Evolutionary conservation across 768 basidiomycete species (phyloP), one percentile per base, ranked within the genome.

Genomic region (Plicaturopsis crispa): DNA sequence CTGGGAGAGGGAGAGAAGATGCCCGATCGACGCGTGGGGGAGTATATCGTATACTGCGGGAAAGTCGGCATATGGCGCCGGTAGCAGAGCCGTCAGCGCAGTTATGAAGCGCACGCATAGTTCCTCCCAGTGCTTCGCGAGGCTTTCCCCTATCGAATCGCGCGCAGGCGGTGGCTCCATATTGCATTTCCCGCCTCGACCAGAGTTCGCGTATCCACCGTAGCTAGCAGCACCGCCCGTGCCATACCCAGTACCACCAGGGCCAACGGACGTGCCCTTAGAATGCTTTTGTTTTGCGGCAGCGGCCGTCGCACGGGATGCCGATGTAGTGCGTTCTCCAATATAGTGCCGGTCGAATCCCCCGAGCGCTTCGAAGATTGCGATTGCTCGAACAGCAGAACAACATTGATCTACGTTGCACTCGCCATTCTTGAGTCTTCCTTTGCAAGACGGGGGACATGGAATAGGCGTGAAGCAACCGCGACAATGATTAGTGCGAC

Each of bases 171-270:
- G n/a, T n/a, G n/a, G n/a, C n/a, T n/a, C n/a, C n/a, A n/a, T n/a
- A n/a, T n/a, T n/a, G n/a, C 19, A 14, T 13, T n/a, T 26, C 10
- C 14, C 18, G 13, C 31, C 14, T 36, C 18, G 22, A 23, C 35
- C 35, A 21, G n/a, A n/a, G n/a, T n/a, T n/a, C n/a, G n/a, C n/a
- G n/a, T n/a, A n/a, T n/a, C n/a, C n/a, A n/a, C n/a, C n/a, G n/a
- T n/a, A n/a, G n/a, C n/a, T n/a, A n/a, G n/a, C n/a, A n/a, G 26
- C 34, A 23, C 24, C 38, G 18, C 36, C 63, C 3, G 50, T 56
- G 4, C 64, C 62, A 48, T 75, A 75, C 4, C 74, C 73, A 11
- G 72, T 74, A 1, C 73, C 72, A 4, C 72, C 70, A 4, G 69
- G 71, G n/a, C 73, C 72, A 2, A 74, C 70, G 22, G 55, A 56